Percentiles rank a stretch among this genome's conserved stretches.
phyloP scores from a whole-genome alignment of 2,329 filamentous ascomycete species.

The Lecanicillium sp. region DNA sequence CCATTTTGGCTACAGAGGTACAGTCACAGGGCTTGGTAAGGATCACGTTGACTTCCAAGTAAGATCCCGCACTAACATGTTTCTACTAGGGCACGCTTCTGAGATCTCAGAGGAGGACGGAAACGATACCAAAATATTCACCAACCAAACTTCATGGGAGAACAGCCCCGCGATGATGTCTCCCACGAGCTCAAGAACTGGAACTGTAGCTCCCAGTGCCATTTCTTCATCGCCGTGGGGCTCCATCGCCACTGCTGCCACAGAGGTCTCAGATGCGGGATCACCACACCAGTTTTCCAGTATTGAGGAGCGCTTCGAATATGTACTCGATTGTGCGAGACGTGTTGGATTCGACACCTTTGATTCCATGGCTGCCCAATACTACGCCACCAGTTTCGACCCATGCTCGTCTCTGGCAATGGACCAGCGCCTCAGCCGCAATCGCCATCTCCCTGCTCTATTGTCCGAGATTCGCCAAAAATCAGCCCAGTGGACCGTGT shows the following conservation, averaged over 20 bases:
- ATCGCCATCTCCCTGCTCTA: conserved; percentile 15
- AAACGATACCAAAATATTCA: conserved; percentile 8
- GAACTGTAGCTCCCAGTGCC: conserved; percentile 8
- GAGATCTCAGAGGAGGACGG: conserved; percentile 13
- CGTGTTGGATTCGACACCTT: conserved; percentile 15
- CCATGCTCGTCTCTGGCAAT: conserved; percentile 14
- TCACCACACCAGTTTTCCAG: conserved; percentile 1
- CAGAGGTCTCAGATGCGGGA: conserved; percentile 8
- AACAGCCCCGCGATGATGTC: conserved; percentile 14
- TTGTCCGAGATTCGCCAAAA: conserved; percentile 13
- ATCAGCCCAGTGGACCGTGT: conserved; percentile 18
- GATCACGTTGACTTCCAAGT: no score
- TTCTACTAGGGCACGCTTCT: conserved; percentile 1
- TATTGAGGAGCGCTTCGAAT: conserved; percentile 16
- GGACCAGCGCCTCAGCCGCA: conserved; percentile 17
- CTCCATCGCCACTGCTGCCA: conserved; percentile 11
- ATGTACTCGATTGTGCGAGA: conserved; percentile 14
- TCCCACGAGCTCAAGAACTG: conserved; percentile 13
- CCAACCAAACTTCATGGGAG: conserved; percentile 10
- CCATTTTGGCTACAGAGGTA: conserved; percentile 10
- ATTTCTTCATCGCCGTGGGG: conserved; percentile 10
- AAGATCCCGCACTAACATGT: neutral
- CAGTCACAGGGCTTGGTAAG: conserved; percentile 6
- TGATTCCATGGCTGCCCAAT: conserved; percentile 15
- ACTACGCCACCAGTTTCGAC: conserved; percentile 16